Conservation (phyloP, 306 rosid species). For the Arachis hypogaea region DNA sequence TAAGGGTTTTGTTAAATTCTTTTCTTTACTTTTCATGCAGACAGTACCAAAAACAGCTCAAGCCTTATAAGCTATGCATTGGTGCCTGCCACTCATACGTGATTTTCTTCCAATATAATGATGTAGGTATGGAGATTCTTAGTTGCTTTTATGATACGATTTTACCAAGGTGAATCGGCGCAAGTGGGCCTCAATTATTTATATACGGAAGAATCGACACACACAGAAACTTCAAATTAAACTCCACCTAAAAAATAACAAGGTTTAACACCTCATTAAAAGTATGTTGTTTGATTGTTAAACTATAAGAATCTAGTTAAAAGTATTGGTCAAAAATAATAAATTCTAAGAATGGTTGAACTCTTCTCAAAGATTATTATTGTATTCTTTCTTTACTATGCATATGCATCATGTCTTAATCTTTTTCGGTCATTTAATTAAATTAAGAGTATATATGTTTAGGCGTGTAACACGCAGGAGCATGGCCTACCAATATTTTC, state of each 20-base stretch:
- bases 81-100: background rate
- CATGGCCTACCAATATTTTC: conserved; percentile 38
- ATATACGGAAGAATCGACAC: background rate
- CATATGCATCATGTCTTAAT: too few species aligned
- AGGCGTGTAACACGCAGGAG: background rate
- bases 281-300: too few species aligned
- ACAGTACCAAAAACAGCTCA: conserved; percentile 10
- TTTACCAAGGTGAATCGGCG: background rate
- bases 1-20: too few species aligned
- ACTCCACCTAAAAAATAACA: background rate
- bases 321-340: too few species aligned
- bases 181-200: background rate
- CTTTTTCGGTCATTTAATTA: too few species aligned
- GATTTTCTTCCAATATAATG: conserved; percentile 6
- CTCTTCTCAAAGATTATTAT: too few species aligned
- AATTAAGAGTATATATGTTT: too few species aligned
- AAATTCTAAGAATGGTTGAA: too few species aligned
- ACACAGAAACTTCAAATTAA: background rate
- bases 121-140: background rate
- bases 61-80: background rate
- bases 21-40: background rate
- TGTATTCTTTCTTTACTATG: too few species aligned
- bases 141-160: background rate
- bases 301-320: too few species aligned
- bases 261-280: too few species aligned